Evolutionary conservation across 1,284 basidiomycete species (phyloP).

Genomic region (Xerocomus nothofagi): DNA sequence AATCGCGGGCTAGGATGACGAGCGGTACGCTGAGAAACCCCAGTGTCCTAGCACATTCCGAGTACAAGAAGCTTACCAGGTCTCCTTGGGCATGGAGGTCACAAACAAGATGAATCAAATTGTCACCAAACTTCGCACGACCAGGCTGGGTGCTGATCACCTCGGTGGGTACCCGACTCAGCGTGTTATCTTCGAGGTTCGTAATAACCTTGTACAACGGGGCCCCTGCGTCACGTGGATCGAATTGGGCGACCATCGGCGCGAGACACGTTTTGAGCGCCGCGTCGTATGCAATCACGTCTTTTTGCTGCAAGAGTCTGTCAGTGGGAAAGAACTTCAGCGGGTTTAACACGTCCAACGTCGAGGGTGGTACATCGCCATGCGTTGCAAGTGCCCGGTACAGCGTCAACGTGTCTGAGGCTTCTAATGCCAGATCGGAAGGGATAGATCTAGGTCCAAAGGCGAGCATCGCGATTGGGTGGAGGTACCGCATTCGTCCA

Average conservation of each 20-base stretch:
- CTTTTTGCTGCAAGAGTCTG: slow-evolving; percentile 52
- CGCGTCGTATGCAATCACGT: slow-evolving; percentile 58
- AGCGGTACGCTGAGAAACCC: neutral
- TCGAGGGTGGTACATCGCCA: slow-evolving; percentile 24
- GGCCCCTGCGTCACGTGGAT: slow-evolving; percentile 38
- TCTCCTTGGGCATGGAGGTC: slow-evolving; percentile 53
- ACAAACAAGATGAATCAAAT: slow-evolving; percentile 52
- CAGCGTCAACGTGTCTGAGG: slow-evolving; percentile 52
- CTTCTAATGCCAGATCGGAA: slow-evolving; percentile 61
- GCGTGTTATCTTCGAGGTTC: slow-evolving; percentile 41
- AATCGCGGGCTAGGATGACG: slow-evolving; percentile 53
- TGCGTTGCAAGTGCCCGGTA: slow-evolving; percentile 43
- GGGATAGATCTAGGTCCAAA: slow-evolving; percentile 53
- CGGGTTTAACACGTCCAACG: slow-evolving; percentile 44
- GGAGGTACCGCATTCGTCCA: slow-evolving; percentile 50
- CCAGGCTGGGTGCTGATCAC: slow-evolving; percentile 37
- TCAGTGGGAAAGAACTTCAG: slow-evolving; percentile 42
- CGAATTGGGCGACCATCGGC: slow-evolving; percentile 39
- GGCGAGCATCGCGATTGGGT: slow-evolving; percentile 57
- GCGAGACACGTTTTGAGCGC: slow-evolving; percentile 48
- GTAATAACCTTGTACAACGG: slow-evolving; percentile 42
- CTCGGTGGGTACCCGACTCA: slow-evolving; percentile 25
- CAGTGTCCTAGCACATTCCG: no score
- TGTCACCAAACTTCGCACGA: slow-evolving; percentile 34
- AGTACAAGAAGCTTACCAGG: slow-evolving; percentile 43